Base-by-base conservation (phyloP, 1,139 yeast species). In the Geotrichum europaeum region DNA sequence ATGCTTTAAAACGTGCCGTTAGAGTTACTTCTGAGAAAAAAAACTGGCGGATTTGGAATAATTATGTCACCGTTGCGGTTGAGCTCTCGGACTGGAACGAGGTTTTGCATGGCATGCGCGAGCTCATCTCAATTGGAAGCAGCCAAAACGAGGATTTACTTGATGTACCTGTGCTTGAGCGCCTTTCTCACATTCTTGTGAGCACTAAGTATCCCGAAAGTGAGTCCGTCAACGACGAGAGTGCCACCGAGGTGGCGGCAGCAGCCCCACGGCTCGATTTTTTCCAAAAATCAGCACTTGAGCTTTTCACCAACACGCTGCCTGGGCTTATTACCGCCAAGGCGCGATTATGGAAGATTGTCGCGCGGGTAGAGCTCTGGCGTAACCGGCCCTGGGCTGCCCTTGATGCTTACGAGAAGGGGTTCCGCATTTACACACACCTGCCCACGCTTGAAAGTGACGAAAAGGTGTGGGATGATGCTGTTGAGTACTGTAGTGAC, bases 11-110 rank as follows among this genome's bases (percentile, higher is more conserved):
- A 69, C 84, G 84, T 64, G 97, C 98, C 0, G 80, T 88, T 25
- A 76, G 86, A 63, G 79, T 80, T 28, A 87, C 90, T 28, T 85
- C 85, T 54, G 79, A 78, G 40, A 83, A 81, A 67, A 83, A 81
- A 60, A 89, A 92, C 60, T 90, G 98, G 97, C 83, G 89, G 68
- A 85, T 95, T 47, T 92, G 94, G 86, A 95, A 90, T 67, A 95
- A 95, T 71, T 91, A 85, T 69, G 77, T 89, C 70, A 79, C 84
- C 51, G 95, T 94, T 25, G 96, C 98, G 0, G 85, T 85, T 47
- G 89, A 86, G 69, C 76, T 92, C 51, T 79, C 82, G 22, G 91
- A 89, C 69, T 94, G 98, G 97, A 85, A 82, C 65, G 97, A 91
- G 65, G 97, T 88, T 1, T 78, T 92, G 30, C 73, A 83, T 34